Base-by-base conservation (phyloP, 768 basidiomycete species). In the Crucibulum laeve region DNA sequence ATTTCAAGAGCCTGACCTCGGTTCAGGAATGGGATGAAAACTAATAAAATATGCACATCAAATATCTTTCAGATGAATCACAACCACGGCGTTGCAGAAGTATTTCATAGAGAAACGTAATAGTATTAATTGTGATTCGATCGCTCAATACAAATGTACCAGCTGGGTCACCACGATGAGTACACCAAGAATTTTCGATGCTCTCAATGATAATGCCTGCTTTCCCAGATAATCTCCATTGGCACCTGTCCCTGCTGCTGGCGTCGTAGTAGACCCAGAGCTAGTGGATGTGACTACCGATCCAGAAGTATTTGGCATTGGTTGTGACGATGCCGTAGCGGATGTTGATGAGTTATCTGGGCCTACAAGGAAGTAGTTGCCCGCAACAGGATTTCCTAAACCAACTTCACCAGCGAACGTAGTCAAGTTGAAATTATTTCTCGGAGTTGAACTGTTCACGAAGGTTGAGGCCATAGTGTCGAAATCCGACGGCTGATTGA, bases 361-460 rank as follows among this genome's bases (percentile, higher is more conserved):
- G 2, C 67, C 69, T 13, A 66, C 63, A 23, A 70, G 52, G 55
- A 74, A 74, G 53, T 64, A 74, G 36, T 64, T 70, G 25, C 71
- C 73, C 14, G 68, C 70, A 33, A 73, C 48, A 3, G 70, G 69
- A 21, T 50, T 41, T 1, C 64, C 64, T 13, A 74, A 56, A 22
- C 62, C 55, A 6, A 63, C 48, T 13, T 51, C 55, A 19, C 49
- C 45, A 5, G 61, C 64, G 49, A 76, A 73, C 11, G 46, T 46
- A 23, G 63, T 57, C 41, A 71, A 50, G 46, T 69, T 68, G 59
- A 74, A 76, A 38, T 63, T 63, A 22, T 45, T 55, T 45, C 67
- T 54, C 21, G 62, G 58, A 2, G 65, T 64, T 14, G 61, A 58
- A 3, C 57, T 47, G 28, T 69, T 68, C 23, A 71, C 56, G 21